Percentiles rank a stretch among this genome's conserved stretches.
These are phyloP conservation scores for Scedosporium minutisporum DNA, from an alignment of 2,329 filamentous ascomycete genomes.

Conservation along the genomic window DNA sequence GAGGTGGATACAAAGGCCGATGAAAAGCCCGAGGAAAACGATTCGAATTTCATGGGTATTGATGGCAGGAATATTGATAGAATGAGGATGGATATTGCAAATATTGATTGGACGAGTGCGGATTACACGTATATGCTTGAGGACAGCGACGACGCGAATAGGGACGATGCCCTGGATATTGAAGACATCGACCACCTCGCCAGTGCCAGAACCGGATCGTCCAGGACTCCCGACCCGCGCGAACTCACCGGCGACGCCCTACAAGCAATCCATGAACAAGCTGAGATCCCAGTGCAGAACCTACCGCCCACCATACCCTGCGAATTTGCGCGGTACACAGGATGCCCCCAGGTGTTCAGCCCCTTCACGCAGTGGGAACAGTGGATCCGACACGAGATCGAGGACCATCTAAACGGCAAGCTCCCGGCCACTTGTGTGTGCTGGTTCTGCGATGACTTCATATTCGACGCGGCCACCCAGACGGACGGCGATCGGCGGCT, in stretches of 20 bases:
- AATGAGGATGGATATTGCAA: too few relatives aligned
- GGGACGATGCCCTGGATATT: too few relatives aligned
- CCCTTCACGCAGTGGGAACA: conserved; percentile 21
- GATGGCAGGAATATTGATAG: too few relatives aligned
- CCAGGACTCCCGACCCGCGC: not conserved
- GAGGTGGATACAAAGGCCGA: too few relatives aligned
- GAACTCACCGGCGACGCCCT: conserved; percentile 2
- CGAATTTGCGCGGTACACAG: conserved; percentile 27
- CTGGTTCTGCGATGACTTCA: conserved; percentile 37
- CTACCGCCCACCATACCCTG: conserved; percentile 25
- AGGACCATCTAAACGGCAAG: conserved; percentile 22
- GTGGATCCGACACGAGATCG: conserved; percentile 38
- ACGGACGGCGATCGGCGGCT: conserved; percentile 7
- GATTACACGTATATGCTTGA: too few relatives aligned
- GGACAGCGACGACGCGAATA: too few relatives aligned
- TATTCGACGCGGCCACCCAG: conserved; percentile 18
- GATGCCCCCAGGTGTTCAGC: conserved; percentile 28
- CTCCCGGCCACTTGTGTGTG: conserved; percentile 31
- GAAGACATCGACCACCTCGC: not conserved
- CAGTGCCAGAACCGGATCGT: not conserved
- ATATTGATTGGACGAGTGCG: too few relatives aligned
- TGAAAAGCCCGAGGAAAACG: too few relatives aligned
- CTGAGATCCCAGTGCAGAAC: conserved; percentile 2
- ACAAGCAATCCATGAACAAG: not conserved
- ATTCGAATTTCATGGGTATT: too few relatives aligned